Conservation (phyloP, 1,139 yeast genomes). For the Scheffersomyces parashehatae region DNA sequence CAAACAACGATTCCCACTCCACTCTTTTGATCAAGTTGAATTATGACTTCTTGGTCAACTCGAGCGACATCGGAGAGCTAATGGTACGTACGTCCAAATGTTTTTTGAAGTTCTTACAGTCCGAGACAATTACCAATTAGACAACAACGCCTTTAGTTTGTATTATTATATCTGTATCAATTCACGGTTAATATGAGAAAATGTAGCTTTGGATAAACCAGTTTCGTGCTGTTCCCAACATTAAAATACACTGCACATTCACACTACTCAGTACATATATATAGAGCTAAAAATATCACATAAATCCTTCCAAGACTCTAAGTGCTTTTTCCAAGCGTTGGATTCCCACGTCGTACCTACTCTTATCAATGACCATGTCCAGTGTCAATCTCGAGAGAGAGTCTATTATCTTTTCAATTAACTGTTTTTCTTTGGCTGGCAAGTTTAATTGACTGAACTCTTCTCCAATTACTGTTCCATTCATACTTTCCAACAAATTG, state of each 20-base stretch:
- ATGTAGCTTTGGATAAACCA: not conserved
- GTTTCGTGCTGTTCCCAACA: too few relatives aligned
- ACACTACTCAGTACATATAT: not conserved
- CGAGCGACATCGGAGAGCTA: slow-evolving; percentile 14
- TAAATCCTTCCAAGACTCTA: slow-evolving; percentile 79
- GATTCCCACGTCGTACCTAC: slow-evolving; percentile 78
- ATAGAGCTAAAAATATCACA: slow-evolving; percentile 11
- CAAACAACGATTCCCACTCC: slow-evolving; percentile 4
- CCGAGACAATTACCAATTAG: not conserved
- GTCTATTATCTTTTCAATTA: slow-evolving; percentile 82
- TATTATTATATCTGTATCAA: not conserved
- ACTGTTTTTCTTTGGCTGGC: slow-evolving; percentile 73
- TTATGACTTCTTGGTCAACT: slow-evolving; percentile 39
- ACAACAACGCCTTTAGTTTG: not conserved
- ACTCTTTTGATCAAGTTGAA: slow-evolving; percentile 32
- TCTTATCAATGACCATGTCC: slow-evolving; percentile 84
- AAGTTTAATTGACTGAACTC: slow-evolving; percentile 75
- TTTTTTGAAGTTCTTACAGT: slow-evolving; percentile 5
- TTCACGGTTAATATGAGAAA: not conserved
- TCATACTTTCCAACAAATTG: slow-evolving; percentile 60
- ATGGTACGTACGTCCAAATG: slow-evolving; percentile 12
- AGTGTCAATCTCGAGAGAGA: slow-evolving; percentile 81
- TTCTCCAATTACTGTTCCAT: slow-evolving; percentile 63
- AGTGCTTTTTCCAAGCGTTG: slow-evolving; percentile 77
- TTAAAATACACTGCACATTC: too few relatives aligned